Evolutionary conservation across 768 basidiomycete species (phyloP).

Genomic region (Tubosaeta sp.): DNA sequence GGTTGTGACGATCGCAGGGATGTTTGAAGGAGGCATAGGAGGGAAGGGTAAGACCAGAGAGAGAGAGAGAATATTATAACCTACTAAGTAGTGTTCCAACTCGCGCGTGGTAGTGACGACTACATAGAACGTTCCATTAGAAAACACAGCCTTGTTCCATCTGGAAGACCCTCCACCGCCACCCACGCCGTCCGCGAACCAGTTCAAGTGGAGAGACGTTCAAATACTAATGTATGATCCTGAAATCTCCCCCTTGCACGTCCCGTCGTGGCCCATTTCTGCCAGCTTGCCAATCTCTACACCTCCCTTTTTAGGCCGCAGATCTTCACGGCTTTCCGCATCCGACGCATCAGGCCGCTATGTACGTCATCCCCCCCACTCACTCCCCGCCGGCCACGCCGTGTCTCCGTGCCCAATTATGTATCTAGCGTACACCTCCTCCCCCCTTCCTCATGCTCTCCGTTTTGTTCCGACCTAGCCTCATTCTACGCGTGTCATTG

Average conservation of each 20-base stretch:
- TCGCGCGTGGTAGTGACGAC: background rate
- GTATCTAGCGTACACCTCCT: background rate
- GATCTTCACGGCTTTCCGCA: slow-evolving; percentile 17
- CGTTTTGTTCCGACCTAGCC: background rate
- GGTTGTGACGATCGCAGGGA: slow-evolving; percentile 34
- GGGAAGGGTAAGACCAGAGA: background rate
- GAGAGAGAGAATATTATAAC: slow-evolving; percentile 5
- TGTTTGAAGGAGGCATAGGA: slow-evolving; percentile 18
- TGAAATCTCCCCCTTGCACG: background rate
- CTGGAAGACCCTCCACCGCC: slow-evolving; percentile 11
- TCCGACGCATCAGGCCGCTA: background rate
- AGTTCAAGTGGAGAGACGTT: background rate
- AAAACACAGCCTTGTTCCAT: slow-evolving; percentile 29
- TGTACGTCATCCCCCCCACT: slow-evolving; percentile 21
- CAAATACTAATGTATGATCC: background rate
- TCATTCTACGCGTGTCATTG: background rate
- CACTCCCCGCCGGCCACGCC: background rate
- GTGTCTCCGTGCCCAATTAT: slow-evolving; percentile 14
- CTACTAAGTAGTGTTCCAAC: background rate
- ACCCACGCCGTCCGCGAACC: background rate
- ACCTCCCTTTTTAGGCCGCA: slow-evolving; percentile 22
- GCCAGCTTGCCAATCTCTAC: background rate
- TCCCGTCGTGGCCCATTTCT: background rate
- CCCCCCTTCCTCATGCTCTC: background rate
- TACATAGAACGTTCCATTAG: slow-evolving; percentile 24